phyloP scores from a whole-genome alignment of 1,139 yeast species.

The Martiniozyma asiatica region DNA sequence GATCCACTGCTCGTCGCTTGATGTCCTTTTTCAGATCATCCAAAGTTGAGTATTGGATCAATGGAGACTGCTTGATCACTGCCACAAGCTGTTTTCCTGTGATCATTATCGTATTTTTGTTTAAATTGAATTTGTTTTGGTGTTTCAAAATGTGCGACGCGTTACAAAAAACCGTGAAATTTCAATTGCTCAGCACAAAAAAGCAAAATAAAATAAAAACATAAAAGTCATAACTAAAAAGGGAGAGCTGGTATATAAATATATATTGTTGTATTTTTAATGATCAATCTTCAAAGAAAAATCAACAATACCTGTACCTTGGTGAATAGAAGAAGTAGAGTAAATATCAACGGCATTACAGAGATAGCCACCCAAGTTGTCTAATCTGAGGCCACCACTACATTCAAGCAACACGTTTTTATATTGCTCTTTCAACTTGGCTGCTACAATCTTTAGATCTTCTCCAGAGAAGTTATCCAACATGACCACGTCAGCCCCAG shows the following conservation, averaged over 20 bases:
- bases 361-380: slow-evolving; percentile 53
- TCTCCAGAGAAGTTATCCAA: slow-evolving; percentile 75
- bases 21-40: slow-evolving; percentile 54
- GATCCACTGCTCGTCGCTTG: slow-evolving; percentile 52
- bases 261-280: slow-evolving; percentile 4
- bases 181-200: background rate
- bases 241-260: no score
- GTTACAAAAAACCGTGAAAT: no score
- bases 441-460: slow-evolving; percentile 56
- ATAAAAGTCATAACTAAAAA: no score
- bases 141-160: no score
- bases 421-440: slow-evolving; percentile 47
- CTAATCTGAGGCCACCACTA: slow-evolving; percentile 76
- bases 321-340: slow-evolving; percentile 89
- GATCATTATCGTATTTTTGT: no score
- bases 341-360: slow-evolving; percentile 79
- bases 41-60: no score
- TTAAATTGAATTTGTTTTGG: no score
- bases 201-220: background rate
- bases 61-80: slow-evolving; percentile 10
- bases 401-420: slow-evolving; percentile 62
- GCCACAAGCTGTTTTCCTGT: slow-evolving; percentile 4
- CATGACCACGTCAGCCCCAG: slow-evolving; percentile 96
- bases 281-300: slow-evolving; percentile 62
- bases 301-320: slow-evolving; percentile 73